Evolutionary conservation across 495 filamentous ascomycete genomes (phyloP), one percentile per base, ranked within the genome.

Genomic region (Hypoxylon fragiforme): DNA sequence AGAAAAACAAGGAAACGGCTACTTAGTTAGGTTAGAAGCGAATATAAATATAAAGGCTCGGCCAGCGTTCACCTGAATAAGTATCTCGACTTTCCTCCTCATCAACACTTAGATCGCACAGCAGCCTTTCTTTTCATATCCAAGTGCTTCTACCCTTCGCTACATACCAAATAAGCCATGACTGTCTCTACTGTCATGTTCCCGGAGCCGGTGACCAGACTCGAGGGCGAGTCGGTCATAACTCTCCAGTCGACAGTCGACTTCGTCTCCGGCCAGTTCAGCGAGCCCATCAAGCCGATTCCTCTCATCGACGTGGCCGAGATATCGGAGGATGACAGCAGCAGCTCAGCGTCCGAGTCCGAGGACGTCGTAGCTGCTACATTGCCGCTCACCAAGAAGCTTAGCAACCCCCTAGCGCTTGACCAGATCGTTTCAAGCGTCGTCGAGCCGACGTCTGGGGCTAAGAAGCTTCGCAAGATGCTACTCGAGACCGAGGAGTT

Each of bases 391-490:
- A 28, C 24, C 11, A 36, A 26, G 1, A 28, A 31, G 21, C 34
- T 28, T 20, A 41, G 51, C 15, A 56, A 32, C 6, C 39, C 44
- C 18, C 45, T 61, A 5, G 22, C 34, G 14, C 64, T 66, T 6
- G 44, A 42, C 12, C n/a, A 50, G 8, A 28, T 66, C 15, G 43
- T 48, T 34, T 47, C 60, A 11, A 55, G 52, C n/a, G 21, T 68
- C 11, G 39, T 21, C 8, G 62, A 68, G 42, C 66, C 66, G 20
- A 62, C 69, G 16, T 67, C 73, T 1, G 77, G 70, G 0, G 74
- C 76, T 13, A 72, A 75, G 34, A 77, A 77, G 66, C 66, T 80
- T 18, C 71, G 76, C 4, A 68, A 72, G 24, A 74, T 75, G 68
- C 50, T 80, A 7, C 41, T 55, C 7, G 66, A 69, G 28, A 62